Evolutionary conservation across 2,329 filamentous ascomycete species (phyloP), one percentile per base, ranked within the genome.

Genomic region (Chaetomium globosum): DNA sequence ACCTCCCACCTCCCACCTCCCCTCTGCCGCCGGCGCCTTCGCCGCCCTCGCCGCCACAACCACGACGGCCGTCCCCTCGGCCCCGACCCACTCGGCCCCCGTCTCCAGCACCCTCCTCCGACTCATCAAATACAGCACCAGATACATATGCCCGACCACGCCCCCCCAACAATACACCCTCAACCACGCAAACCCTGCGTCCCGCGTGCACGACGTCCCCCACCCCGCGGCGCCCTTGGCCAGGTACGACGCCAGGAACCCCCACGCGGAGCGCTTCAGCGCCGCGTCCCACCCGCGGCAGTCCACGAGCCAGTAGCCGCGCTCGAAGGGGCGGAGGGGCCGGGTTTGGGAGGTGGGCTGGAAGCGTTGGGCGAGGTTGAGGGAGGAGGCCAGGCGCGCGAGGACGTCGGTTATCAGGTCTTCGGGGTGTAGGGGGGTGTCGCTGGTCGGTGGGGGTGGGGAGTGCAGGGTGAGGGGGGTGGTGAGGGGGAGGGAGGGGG

Each of bases 141-240:
- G 77, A 75, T 92, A 96, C 39, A 91, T 82, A 71, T 96, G 89
- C 61, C 86, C 83, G 0, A 86, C 85, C 0, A 92, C 79, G 67
- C 89, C 84, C 0, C 90, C 93, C 88, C 91, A 97, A 73, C 91
- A 91, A 74, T 90, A 95, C 1, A 94, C 75, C 39, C 87, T 83
- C 1, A 96, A 75, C 64, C 80, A 78, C 12, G 73, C 76, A 70
- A 79, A 82, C 4, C 71, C 73, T 28, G 71, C 71, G 56, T 81
- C 79, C 30, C 85, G 78, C 16, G 74, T 76, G 69, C 85, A 87
- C 79, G 84, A 87, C 1, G 89, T 81, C 3, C 87, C 87, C 89
- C 89, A 92, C 3, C 89, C 89, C 0, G 85, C 83, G 26, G 80
- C 77, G 0, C 87, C 87, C 30, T 79, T 80, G 6, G 78, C 78